Evolutionary conservation across 331 rosid genomes (phyloP).

Genomic region (Spiraea crenata): DNA sequence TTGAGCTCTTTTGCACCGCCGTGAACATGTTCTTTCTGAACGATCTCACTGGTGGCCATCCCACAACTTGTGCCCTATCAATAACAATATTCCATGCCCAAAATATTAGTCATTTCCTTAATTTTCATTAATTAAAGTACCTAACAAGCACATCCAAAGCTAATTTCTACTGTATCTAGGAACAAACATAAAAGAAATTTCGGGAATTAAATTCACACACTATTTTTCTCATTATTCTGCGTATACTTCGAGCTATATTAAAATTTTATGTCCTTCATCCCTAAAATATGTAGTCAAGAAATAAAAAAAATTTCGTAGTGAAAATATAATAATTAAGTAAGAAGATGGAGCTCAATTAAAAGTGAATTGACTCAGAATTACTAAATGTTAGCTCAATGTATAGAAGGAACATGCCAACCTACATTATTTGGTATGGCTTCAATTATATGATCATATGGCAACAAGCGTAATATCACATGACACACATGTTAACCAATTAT

Average conservation of each 20-base stretch:
- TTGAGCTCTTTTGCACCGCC: constrained; percentile 38
- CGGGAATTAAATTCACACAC: too few species aligned
- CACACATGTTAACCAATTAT: background rate
- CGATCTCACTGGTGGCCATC: constrained; percentile 94
- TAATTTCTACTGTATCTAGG: too few species aligned
- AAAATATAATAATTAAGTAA: background rate
- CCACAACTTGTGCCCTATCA: constrained; percentile 84
- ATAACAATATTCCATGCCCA: background rate
- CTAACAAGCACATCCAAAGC: too few species aligned
- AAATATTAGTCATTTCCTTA: too few species aligned
- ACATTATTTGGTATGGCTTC: background rate
- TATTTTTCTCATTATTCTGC: too few species aligned
- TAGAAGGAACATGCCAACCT: background rate
- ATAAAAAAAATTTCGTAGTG: background rate
- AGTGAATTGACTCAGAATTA: background rate
- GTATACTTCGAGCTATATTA: too few species aligned
- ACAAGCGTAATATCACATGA: background rate
- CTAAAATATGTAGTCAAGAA: background rate
- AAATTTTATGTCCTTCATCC: background rate
- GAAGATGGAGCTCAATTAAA: background rate
- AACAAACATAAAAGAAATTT: too few species aligned
- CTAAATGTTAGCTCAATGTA: too few species aligned
- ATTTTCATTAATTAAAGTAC: too few species aligned
- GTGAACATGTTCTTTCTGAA: constrained; percentile 67
- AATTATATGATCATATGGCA: background rate